Evolutionary conservation across 495 filamentous ascomycete genomes (phyloP).

Genomic region (Xylaria bambusicola): DNA sequence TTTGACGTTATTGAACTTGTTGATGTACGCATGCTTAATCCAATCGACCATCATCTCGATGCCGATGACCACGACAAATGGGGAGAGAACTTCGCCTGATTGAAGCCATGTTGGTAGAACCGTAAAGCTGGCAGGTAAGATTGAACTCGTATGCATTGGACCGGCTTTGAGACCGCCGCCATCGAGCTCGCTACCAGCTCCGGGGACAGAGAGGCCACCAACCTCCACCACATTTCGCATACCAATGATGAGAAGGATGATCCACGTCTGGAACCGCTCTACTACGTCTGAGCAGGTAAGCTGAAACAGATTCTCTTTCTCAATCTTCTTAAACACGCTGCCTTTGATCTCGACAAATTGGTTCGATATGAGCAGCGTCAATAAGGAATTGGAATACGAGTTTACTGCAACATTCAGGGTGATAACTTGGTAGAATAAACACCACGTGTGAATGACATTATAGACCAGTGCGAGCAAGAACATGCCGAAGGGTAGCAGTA

Average conservation of each 20-base stretch:
- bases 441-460: slow-evolving; percentile 80
- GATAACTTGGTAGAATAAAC: slow-evolving; percentile 95
- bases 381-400: slow-evolving; percentile 93
- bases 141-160: slow-evolving; percentile 55
- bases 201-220: slow-evolving; percentile 62
- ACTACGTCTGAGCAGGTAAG: slow-evolving; percentile 95
- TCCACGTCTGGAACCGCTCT: slow-evolving; percentile 95
- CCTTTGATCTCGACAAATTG: slow-evolving; percentile 99
- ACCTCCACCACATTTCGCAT: slow-evolving; percentile 94
- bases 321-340: slow-evolving; percentile 95
- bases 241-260: slow-evolving; percentile 94
- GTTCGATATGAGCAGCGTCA: slow-evolving; percentile 89
- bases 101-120: slow-evolving; percentile 76
- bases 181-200: slow-evolving; percentile 43
- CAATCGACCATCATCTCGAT: slow-evolving; percentile 97
- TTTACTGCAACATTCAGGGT: slow-evolving; percentile 98
- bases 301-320: slow-evolving; percentile 97
- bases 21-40: slow-evolving; percentile 96
- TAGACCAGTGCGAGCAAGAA: slow-evolving; percentile 86
- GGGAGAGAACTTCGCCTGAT: slow-evolving; percentile 83
- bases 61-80: slow-evolving; percentile 88
- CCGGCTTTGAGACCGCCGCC: slow-evolving; percentile 45
- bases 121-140: slow-evolving; percentile 84
- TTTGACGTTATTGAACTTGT: slow-evolving; percentile 96
- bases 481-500: slow-evolving; percentile 88